Conservation (phyloP, 2,329 filamentous ascomycete species). For the Aspergillus vadensis region DNA sequence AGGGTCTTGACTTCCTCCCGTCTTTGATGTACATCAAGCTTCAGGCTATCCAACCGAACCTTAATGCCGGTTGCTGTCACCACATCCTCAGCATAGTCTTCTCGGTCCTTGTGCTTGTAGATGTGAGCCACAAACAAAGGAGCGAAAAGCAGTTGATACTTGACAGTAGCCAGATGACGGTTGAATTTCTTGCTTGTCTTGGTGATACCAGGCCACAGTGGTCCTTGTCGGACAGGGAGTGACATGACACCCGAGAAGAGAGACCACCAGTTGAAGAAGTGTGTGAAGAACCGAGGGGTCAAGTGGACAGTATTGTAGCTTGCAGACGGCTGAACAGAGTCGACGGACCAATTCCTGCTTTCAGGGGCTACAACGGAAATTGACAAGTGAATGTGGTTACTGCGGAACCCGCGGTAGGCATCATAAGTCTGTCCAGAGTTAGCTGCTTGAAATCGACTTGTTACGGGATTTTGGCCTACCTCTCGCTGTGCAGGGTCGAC, state of each 20-base stretch:
- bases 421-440: slow-evolving; percentile 65
- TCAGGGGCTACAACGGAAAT: slow-evolving; percentile 85
- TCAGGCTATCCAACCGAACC: slow-evolving; percentile 92
- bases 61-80: slow-evolving; percentile 96
- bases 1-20: slow-evolving; percentile 87
- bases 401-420: slow-evolving; percentile 94
- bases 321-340: slow-evolving; percentile 72
- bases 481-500: slow-evolving; percentile 60
- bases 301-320: slow-evolving; percentile 98
- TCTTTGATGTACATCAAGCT: slow-evolving; percentile 92
- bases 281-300: slow-evolving; percentile 93
- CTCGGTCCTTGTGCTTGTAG: slow-evolving; percentile 96
- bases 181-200: slow-evolving; percentile 99
- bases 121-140: slow-evolving; percentile 95
- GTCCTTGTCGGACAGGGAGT: slow-evolving; percentile 87
- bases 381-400: slow-evolving; percentile 94
- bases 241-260: slow-evolving; percentile 95
- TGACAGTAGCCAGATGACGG: slow-evolving; percentile 94
- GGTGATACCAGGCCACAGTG: slow-evolving; percentile 86
- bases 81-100: slow-evolving; percentile 75
- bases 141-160: slow-evolving; percentile 90
- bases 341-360: slow-evolving; percentile 80
- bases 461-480: slow-evolving; percentile 32
- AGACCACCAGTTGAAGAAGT: slow-evolving; percentile 98
- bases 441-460: neutral